These are phyloP conservation scores for Trametes polyzona DNA, from an alignment of 1,284 basidiomycete genomes.

Conservation along the genomic window DNA sequence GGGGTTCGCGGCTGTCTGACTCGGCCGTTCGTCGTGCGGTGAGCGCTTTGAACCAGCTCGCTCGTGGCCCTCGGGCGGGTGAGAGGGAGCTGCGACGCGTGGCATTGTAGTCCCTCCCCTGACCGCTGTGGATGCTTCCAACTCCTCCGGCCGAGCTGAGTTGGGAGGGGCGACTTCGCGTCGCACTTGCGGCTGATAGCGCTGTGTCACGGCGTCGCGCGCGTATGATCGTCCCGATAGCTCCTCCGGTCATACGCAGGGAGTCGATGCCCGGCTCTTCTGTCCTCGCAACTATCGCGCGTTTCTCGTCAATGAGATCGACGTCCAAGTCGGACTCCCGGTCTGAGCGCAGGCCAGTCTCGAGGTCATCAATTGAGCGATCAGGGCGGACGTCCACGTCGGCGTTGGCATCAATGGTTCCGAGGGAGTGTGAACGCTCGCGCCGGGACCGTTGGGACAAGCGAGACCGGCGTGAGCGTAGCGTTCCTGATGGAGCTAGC, in stretches of 20 bases:
- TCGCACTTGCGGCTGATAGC: constrained; percentile 28
- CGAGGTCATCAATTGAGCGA: constrained; percentile 20
- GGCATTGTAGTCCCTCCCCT: neutral
- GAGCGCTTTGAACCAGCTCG: constrained; percentile 21
- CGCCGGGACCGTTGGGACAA: constrained; percentile 20
- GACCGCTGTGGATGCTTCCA: constrained; percentile 19
- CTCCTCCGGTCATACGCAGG: constrained; percentile 33
- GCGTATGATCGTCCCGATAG: constrained; percentile 34
- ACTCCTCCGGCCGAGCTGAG: constrained; percentile 1
- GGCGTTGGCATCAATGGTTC: neutral
- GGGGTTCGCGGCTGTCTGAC: neutral
- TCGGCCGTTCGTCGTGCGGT: constrained; percentile 1
- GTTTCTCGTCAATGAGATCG: constrained; percentile 28
- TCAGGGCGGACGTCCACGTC: constrained; percentile 15
- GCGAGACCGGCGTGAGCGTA: constrained; percentile 31
- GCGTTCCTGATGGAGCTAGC: constrained; percentile 25
- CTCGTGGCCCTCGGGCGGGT: neutral
- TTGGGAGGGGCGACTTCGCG: constrained; percentile 19
- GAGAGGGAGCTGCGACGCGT: constrained; percentile 19
- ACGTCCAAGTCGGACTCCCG: constrained; percentile 20
- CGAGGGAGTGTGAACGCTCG: constrained; percentile 6
- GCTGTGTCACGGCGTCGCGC: constrained; percentile 32
- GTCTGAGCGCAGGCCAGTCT: constrained; percentile 16
- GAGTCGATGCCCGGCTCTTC: constrained; percentile 36
- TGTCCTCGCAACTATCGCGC: constrained; percentile 31